Evolutionary conservation across 805 yeast genomes (phyloP), one percentile per base, ranked within the genome.

Genomic region (Candida rishiriensis): DNA sequence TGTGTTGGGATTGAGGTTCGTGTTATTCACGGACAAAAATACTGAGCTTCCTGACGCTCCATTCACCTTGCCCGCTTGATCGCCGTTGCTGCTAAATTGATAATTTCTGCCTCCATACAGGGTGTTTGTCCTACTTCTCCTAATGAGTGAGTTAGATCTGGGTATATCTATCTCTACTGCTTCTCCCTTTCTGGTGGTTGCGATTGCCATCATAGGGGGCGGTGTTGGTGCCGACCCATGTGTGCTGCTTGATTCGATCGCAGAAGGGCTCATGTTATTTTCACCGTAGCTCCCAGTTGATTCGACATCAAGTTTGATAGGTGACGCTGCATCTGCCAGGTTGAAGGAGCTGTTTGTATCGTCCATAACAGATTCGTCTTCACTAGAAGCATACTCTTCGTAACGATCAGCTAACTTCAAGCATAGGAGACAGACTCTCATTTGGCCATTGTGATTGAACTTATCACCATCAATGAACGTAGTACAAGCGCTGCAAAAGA

Each of bases 401-500:
- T 81, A 86, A 44, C 80, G 78, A 51, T 82, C 80, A 1, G 79
- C 75, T 52, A 78, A 71, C 21, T 72, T 71, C 38, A 72, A 74
- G 60, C 97, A 89, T 1, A 84, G 80, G 43, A 76, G 72, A 57
- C 97, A 89, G 2, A 85, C 88, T 46, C 96, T 68, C 74, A 85
- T 75, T 57, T 75, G 82, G 15, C 90, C 95, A 21, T 71, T 71
- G 52, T 75, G 71, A 34, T 81, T 75, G 70, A 87, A 72, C 61
- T 72, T 72, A 41, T 78, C 75, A 39, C 93, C 88, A 47, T 85
- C 57, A 55, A 88, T 67, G 55, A 88, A 76, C 3, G 77, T 66
- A 0, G 97, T 88, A 63, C 99, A 91, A 10, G 75, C 72, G 36
- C 85, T 75, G 63, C 99, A 91, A 59, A 90, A 91, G 39, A 91